Evolutionary conservation across 768 basidiomycete genomes (phyloP).

Genomic region (Strobilomyces confusus): DNA sequence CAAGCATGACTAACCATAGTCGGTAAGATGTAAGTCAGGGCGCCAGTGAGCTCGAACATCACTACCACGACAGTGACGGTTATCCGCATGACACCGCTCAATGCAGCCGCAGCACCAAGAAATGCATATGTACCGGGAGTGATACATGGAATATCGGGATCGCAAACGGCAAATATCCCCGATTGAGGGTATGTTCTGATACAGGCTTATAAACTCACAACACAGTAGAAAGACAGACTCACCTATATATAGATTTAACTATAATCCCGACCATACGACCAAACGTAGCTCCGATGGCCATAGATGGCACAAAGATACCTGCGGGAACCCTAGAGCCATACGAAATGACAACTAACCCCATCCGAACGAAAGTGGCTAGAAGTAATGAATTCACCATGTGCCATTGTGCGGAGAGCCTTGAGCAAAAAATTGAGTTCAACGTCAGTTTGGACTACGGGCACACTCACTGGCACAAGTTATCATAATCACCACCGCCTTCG

Average conservation of each 20-base stretch:
- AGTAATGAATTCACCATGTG: conserved; percentile 89
- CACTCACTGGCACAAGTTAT: conserved; percentile 92
- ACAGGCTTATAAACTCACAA: neutral
- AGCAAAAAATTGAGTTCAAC: conserved; percentile 6
- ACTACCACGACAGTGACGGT: conserved; percentile 98
- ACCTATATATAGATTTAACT: conserved; percentile 88
- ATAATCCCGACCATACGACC: conserved; percentile 96
- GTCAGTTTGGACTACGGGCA: neutral
- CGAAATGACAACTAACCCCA: conserved; percentile 80
- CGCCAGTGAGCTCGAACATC: conserved; percentile 98
- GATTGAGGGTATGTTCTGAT: conserved; percentile 74
- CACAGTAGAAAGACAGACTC: conserved; percentile 28
- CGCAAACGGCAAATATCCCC: conserved; percentile 87
- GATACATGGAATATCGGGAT: conserved; percentile 92
- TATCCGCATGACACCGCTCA: conserved; percentile 95
- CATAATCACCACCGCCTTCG: conserved; percentile 86
- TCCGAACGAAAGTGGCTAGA: conserved; percentile 86
- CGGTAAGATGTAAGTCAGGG: conserved; percentile 93
- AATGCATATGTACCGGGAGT: conserved; percentile 99
- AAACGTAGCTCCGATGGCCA: conserved; percentile 97
- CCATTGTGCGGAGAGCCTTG: conserved; percentile 88
- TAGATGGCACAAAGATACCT: conserved; percentile 97
- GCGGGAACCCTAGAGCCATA: conserved; percentile 97
- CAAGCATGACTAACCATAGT: conserved; percentile 71
- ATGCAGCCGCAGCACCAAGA: conserved; percentile 91